phyloP scores from a whole-genome alignment of 1,284 basidiomycete species.

The Sporisorium exsertum region DNA sequence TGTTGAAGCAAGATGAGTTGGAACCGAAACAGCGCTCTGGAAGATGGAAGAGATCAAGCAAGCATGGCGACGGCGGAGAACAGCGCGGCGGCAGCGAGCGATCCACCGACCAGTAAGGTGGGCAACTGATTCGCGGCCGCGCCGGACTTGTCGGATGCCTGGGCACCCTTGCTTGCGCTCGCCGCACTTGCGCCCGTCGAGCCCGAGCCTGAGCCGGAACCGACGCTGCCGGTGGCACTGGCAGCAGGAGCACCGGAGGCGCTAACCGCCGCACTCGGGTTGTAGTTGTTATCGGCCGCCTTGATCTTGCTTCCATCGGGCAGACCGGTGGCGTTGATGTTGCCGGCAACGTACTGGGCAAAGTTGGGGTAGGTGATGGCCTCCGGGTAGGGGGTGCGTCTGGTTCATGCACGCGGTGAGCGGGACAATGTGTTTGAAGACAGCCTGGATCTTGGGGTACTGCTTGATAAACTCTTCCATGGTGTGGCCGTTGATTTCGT shows the following conservation, averaged over 20 bases:
- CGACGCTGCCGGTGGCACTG: constrained; percentile 3
- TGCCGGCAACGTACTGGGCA: constrained; percentile 56
- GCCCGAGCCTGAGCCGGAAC: neutral
- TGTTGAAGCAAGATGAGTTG: neutral
- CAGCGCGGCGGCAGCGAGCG: constrained; percentile 11
- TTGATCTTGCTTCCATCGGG: constrained; percentile 48
- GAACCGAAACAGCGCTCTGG: too few relatives aligned
- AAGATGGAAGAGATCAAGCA: constrained; percentile 11
- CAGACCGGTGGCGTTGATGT: constrained; percentile 55
- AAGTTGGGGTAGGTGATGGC: constrained; percentile 68
- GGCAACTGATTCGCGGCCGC: constrained; percentile 1
- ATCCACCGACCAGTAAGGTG: constrained; percentile 7
- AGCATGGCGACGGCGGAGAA: constrained; percentile 31
- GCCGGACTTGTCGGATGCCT: constrained; percentile 2
- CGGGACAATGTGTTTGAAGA: constrained; percentile 66
- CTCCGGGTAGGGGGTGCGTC: constrained; percentile 71
- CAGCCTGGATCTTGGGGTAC: constrained; percentile 57
- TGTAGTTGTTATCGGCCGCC: constrained; percentile 31
- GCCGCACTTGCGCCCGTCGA: neutral
- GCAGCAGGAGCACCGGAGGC: constrained; percentile 21
- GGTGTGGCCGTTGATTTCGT: constrained; percentile 65
- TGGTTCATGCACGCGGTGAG: constrained; percentile 66
- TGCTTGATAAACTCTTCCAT: constrained; percentile 63
- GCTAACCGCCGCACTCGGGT: constrained; percentile 23
- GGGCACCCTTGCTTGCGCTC: neutral